Percentiles rank a stretch among this genome's conserved stretches.
Evolutionary conservation across 2,329 filamentous ascomycete genomes (phyloP).

Genomic region (Phaeoacremonium minimum): DNA sequence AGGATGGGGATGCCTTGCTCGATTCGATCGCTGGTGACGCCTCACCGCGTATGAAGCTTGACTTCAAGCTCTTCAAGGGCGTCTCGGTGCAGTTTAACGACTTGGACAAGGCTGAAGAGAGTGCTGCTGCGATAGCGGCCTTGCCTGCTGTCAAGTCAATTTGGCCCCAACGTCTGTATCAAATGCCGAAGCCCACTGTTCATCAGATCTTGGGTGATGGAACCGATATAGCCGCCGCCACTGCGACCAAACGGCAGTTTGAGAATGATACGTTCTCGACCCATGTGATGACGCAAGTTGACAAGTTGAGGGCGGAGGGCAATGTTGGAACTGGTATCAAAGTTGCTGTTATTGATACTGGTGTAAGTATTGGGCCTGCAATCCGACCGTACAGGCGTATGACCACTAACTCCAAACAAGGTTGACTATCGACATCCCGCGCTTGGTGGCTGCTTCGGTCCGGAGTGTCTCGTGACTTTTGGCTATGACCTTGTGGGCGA

Average conservation of each 20-base stretch:
- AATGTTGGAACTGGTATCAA: slow-evolving; percentile 47
- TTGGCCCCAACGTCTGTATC: slow-evolving; percentile 42
- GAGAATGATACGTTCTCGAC: slow-evolving; percentile 38
- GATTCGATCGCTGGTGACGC: slow-evolving; percentile 32
- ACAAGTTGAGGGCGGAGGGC: slow-evolving; percentile 44
- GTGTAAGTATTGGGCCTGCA: slow-evolving; percentile 31
- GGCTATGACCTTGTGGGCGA: slow-evolving; percentile 58
- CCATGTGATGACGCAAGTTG: slow-evolving; percentile 53
- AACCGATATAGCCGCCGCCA: slow-evolving; percentile 9
- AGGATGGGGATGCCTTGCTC: slow-evolving; percentile 38
- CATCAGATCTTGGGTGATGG: slow-evolving; percentile 33
- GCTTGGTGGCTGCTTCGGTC: slow-evolving; percentile 60
- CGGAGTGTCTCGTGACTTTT: slow-evolving; percentile 51
- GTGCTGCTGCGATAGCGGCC: slow-evolving; percentile 32
- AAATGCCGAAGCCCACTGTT: slow-evolving; percentile 37
- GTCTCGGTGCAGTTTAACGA: slow-evolving; percentile 49
- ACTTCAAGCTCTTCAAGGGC: slow-evolving; percentile 49
- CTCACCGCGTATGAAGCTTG: slow-evolving; percentile 40
- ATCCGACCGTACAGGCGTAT: background rate
- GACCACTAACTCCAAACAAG: slow-evolving; percentile 21
- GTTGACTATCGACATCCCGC: slow-evolving; percentile 61
- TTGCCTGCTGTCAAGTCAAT: slow-evolving; percentile 42
- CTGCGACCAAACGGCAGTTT: slow-evolving; percentile 24
- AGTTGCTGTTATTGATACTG: slow-evolving; percentile 49
- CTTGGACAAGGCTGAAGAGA: slow-evolving; percentile 34